Evolutionary conservation across 257 asterid species (phyloP), one percentile per base, ranked within the genome.

Genomic region (Lithospermum erythrorhizon): DNA sequence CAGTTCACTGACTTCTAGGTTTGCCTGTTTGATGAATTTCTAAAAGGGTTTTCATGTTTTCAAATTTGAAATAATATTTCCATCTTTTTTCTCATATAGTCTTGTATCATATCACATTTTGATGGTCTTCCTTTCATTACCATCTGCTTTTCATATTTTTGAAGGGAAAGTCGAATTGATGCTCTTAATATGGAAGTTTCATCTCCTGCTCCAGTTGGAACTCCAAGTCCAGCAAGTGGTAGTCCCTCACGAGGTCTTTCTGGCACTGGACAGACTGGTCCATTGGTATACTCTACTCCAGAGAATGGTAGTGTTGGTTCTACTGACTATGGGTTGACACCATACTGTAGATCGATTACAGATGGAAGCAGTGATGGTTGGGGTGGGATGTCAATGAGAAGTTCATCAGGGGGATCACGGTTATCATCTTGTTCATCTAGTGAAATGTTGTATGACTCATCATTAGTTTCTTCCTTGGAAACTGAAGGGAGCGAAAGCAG

Each of bases 361-460:
- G 79, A 75, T 37, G 71, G 76, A 74, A 76, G 74, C 79, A 66
- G 68, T 54, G 84, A 79, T 63, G 66, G 54, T 25, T 63, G 70
- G 71, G 82, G 76, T 29, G 61, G 76, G 27, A 63, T 37, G 49
- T 72, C 79, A 9, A 71, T 48, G 69, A 69, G 80, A 82, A 84
- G 81, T 74, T 70, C 82, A 70, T 85, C 94, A 59, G 75, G 66
- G 66, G 81, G 67, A 66, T 87, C 90, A 49, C 74, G 35, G 52
- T 56, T 74, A 56, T 78, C 96, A 65, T 65, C 86, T 41, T 41
- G 72, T 66, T 78, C 88, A 41, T 74, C 76, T 25, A 68, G 70
- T 65, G 87, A 82, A 65, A 65, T 67, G 27, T 61, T 68, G 51
- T 82, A 69, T 49, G 83, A 73, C 66, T 32, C 70, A 13, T 67